Evolutionary conservation across 331 rosid genomes (phyloP), one percentile per base, ranked within the genome.

Genomic region (Acacia concinna): DNA sequence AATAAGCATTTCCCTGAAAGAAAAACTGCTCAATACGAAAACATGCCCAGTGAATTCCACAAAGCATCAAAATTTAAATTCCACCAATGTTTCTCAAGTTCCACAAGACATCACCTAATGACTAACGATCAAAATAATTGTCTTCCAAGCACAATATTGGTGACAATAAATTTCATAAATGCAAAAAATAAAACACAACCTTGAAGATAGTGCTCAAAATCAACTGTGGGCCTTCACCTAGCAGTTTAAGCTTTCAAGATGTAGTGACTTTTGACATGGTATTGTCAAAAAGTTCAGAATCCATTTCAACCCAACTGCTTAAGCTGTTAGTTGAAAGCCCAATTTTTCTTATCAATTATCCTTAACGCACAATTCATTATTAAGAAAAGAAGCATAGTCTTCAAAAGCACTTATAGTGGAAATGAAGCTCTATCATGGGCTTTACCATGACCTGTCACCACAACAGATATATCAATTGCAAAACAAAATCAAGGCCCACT

Each of bases 371-470:
- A 75, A 71, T 67, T 34, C 38, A 72, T 38, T 76, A 64, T 20
- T 38, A 76, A 46, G 46, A 23, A 32, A 41, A 54, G 13, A 32
- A 73, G 25, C 14, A 54, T 35, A 35, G 75, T 54, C 68, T 71
- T 76, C 78, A 68, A 43, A 31, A 34, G 43, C 75, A 82, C 23
- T 82, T 78, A 4, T 70, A 63, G 64, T 9, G 46, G 72, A 60
- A 73, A 62, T n/a, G 31, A 63, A 51, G 56, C 23, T 31, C 68
- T 30, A 62, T 28, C 11, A 74, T 28, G 44, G 23, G 49, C 38
- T 78, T 76, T 82, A 79, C 64, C 57, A 40, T 57, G 28, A 44
- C 63, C n/a, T 47, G 68, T 38, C 38, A 32, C 80, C 6, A 78
- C 62, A 81, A 65, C 1, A 57, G 51, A 34, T 59, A 8, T 49